Base-by-base conservation (phyloP, 2,329 filamentous ascomycete species). In the Colletotrichum sp. region DNA sequence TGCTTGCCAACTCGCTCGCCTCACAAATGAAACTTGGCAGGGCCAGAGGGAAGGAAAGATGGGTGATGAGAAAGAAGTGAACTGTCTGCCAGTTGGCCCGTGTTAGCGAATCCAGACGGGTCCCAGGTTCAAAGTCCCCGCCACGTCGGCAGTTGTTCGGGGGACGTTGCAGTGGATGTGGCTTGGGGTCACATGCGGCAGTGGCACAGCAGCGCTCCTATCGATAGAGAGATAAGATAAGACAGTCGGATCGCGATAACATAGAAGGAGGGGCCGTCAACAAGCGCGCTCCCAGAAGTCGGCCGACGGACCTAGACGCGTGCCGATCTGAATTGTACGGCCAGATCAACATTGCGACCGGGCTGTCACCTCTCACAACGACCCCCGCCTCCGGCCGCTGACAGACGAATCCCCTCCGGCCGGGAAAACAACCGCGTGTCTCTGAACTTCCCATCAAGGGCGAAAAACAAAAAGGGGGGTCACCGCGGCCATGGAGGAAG, bases 401-500 rank as follows among this genome's bases (percentile, higher is more conserved):
- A 52, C 44, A 21, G 44, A 52, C 44, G 44, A 52, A 4, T 52
- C 6, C 0, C 10, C 4, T 13, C n/a, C 44, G 44, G 44, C n/a
- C 6, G 44, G 44, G 44, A 8, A 2, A 39, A 18, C 0, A 18
- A 16, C 3, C 5, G 36, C 36, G 15, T 0, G 34, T 39, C 36
- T 39, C 44, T 52, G n/a, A 52, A 52, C 10, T 8, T 52, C 0
- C 10, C 0, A 4, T 52, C 12, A 21, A 52, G 0, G 12, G 44
- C 44, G 6, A 52, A 13, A 0, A 52, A 52, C 1, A 52, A 13
- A 24, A 52, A 52, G 12, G 44, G 44, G n/a, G 44, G 44, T 4
- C 8, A 13, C 10, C n/a, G 44, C 44, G 2, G 44, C 36, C 36
- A 85, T 85, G 83, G 83, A 76, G 80, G 83, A 86, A 49, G 84